Conservation (phyloP, 495 filamentous ascomycete species). For the Penicillium psychrofluorescens region DNA sequence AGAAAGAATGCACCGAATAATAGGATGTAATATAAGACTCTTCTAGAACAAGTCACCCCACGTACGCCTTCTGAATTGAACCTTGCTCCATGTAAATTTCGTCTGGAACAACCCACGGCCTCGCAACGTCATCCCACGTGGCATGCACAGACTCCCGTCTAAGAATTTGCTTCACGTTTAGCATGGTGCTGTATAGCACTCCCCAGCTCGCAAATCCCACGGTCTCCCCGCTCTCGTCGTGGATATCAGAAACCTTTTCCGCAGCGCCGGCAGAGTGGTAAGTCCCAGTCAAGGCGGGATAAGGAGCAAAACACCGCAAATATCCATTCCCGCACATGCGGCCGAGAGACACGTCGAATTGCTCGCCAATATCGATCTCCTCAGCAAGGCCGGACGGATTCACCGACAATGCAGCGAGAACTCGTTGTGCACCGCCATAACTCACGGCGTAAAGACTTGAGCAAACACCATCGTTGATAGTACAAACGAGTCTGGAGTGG, state of each 20-base stretch:
- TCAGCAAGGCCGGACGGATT: slow-evolving; percentile 14
- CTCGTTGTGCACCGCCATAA: slow-evolving; percentile 39
- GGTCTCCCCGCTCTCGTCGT: neutral
- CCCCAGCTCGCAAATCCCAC: slow-evolving; percentile 5
- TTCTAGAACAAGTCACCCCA: too few relatives aligned
- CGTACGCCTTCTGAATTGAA: too few relatives aligned
- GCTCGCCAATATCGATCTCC: slow-evolving; percentile 8
- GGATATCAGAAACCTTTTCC: slow-evolving; percentile 7
- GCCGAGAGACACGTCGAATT: slow-evolving; percentile 4
- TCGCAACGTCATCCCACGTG: slow-evolving; percentile 1
- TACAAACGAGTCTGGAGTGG: slow-evolving; percentile 3
- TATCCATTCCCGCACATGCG: slow-evolving; percentile 3
- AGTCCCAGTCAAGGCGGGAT: slow-evolving; percentile 2
- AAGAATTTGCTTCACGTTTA: slow-evolving; percentile 2
- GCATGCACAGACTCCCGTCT: neutral
- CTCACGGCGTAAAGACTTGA: slow-evolving; percentile 38
- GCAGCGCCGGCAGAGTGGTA: slow-evolving; percentile 1
- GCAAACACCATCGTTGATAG: slow-evolving; percentile 1
- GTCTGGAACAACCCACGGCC: neutral
- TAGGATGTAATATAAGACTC: too few relatives aligned
- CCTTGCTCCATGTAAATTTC: too few relatives aligned
- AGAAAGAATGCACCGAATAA: too few relatives aligned
- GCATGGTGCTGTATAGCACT: slow-evolving; percentile 4
- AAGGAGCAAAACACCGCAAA: slow-evolving; percentile 6
- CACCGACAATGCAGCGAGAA: slow-evolving; percentile 23